These are phyloP conservation scores for Malassezia slooffiae DNA, from an alignment of 1,284 basidiomycete species.

Conservation along the genomic window DNA sequence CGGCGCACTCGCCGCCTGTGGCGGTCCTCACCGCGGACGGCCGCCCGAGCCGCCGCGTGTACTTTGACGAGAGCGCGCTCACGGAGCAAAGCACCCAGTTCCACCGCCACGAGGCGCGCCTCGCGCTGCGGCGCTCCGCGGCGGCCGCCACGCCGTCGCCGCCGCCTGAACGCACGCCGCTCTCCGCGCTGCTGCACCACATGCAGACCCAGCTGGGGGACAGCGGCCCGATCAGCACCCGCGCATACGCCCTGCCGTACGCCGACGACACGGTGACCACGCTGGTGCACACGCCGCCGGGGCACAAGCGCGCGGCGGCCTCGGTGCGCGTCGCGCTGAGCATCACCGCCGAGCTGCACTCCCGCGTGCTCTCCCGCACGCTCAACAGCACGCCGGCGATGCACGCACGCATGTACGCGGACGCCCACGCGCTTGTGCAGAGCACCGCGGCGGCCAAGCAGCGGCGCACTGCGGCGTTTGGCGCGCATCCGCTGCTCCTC, in stretches of 20 bases:
- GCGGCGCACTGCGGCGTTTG: no score
- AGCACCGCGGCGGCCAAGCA: no score
- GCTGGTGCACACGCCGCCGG: no score
- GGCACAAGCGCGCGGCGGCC: no score
- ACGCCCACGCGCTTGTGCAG: background rate
- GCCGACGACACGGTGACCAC: no score
- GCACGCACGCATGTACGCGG: background rate
- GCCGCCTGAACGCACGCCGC: no score
- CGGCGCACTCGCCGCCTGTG: no score
- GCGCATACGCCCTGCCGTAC: no score
- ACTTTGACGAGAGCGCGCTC: conserved; percentile 7
- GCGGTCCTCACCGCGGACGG: no score
- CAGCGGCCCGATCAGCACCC: no score
- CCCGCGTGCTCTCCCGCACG: background rate
- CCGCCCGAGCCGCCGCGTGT: conserved; percentile 10
- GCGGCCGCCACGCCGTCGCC: no score
- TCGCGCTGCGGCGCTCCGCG: background rate
- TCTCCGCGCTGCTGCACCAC: conserved; percentile 1
- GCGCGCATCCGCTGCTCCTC: no score
- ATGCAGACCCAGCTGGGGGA: conserved; percentile 8
- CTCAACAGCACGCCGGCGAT: background rate
- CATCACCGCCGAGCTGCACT: conserved; percentile 3
- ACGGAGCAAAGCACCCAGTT: background rate
- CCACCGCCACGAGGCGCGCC: conserved; percentile 8
- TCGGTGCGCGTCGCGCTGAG: background rate